These are phyloP conservation scores for Lycium barbarum DNA, from an alignment of 257 asterid species.

Conservation along the genomic window DNA sequence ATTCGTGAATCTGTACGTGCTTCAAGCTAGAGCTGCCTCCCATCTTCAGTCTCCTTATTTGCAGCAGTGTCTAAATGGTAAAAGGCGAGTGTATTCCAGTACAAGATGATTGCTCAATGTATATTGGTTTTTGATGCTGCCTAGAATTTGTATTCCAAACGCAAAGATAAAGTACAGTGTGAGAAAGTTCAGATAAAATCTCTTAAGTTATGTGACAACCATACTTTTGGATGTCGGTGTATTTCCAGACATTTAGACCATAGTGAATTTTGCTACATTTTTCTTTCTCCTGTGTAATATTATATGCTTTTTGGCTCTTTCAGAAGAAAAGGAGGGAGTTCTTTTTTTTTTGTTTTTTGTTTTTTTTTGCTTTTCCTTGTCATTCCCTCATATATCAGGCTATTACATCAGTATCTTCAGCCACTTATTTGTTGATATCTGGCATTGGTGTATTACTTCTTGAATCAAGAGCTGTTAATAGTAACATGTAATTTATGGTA, in stretches of 20 bases:
- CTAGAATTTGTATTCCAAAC: constrained; percentile 25
- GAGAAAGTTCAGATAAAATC: constrained; percentile 6
- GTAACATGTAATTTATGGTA: background rate
- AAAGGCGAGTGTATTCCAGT: background rate
- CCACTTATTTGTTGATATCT: background rate
- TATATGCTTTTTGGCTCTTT: constrained; percentile 10
- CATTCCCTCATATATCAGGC: constrained; percentile 3
- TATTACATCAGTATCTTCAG: background rate
- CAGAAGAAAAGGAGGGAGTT: background rate
- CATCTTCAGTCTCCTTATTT: background rate
- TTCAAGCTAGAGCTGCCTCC: constrained; percentile 26
- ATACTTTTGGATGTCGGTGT: constrained; percentile 31
- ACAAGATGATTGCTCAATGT: background rate
- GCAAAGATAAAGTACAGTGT: constrained; percentile 28
- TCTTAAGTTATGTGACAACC: background rate
- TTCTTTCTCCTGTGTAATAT: constrained; percentile 21
- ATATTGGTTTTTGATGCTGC: constrained; percentile 26
- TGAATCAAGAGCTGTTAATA: background rate
- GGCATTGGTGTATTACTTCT: background rate
- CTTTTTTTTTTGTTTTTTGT: too few relatives aligned
- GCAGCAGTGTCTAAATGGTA: background rate
- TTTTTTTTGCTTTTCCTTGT: background rate
- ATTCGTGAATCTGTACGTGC: background rate
- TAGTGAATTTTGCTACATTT: constrained; percentile 15
- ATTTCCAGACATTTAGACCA: constrained; percentile 26